A percentile compares a stretch with the other conserved stretches of the same genome.
Evolutionary conservation across 164 flowering plant species (phyloP).

Genomic region (Tetrastigma voinierianum): DNA sequence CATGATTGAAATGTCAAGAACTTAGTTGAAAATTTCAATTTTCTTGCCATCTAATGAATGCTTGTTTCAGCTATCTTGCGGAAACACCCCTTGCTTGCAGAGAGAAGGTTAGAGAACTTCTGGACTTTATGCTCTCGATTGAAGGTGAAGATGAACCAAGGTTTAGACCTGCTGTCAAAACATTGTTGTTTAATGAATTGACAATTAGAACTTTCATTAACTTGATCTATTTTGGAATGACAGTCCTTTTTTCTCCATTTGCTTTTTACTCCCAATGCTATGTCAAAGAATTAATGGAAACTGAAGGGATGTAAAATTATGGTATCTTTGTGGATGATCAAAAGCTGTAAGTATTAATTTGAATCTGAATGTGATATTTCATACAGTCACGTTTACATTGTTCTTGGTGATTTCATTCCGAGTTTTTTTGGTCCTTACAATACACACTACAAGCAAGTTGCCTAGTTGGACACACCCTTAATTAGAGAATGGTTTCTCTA

Average conservation of each 20-base stretch:
- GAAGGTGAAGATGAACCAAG: slow-evolving; percentile 85
- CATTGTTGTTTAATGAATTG: neutral
- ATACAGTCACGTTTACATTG: too few species aligned
- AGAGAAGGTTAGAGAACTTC: slow-evolving; percentile 61
- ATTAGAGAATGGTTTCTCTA: too few species aligned
- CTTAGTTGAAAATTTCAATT: too few species aligned
- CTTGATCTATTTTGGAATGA: slow-evolving; percentile 12
- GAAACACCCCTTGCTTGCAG: slow-evolving; percentile 72
- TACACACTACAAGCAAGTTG: too few species aligned
- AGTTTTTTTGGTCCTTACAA: neutral
- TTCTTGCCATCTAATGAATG: neutral
- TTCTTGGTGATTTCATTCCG: too few species aligned
- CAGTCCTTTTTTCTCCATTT: slow-evolving; percentile 75
- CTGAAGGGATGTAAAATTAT: slow-evolving; percentile 63
- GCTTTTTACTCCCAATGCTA: slow-evolving; percentile 89
- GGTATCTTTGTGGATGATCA: slow-evolving; percentile 55
- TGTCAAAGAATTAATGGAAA: slow-evolving; percentile 81
- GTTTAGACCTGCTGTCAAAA: slow-evolving; percentile 27
- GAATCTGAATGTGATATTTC: neutral
- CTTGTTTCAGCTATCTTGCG: slow-evolving; percentile 71
- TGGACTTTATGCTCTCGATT: slow-evolving; percentile 65
- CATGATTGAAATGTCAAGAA: neutral
- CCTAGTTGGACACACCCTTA: neutral
- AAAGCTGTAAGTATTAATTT: slow-evolving; percentile 55
- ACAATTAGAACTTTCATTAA: neutral